Base-by-base conservation (phyloP, 805 yeast species). In the Teunomyces funiuensis region DNA sequence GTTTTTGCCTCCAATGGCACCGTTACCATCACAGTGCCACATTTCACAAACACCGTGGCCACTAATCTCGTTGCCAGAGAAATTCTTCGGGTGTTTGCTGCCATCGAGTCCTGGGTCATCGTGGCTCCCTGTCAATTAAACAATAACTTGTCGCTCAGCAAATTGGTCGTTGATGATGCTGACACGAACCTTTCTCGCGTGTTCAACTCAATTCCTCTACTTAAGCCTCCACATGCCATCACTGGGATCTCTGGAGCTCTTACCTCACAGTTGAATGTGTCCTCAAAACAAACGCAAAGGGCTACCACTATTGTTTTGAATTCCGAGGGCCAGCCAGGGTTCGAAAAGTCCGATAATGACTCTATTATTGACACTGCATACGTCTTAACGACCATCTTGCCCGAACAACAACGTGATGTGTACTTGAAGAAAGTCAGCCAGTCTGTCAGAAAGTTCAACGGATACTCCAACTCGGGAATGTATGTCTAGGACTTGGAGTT, bases 281-380 rank as follows among this genome's bases (percentile, higher is more conserved):
- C 17, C n/a, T n/a, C 15, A 19, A 19, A 19, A 22, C 25, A 22
- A 29, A 15, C 4, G 28, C 37, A 6, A 39, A 36, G 5, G 31
- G 36, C 43, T 7, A 46, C 46, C 6, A 50, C 46, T 8, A 52
- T 73, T 33, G 62, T 62, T 3, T 60, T 77, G 33, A 79, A 80
- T 45, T 73, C 84, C 30, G 86, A 81, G 58, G 87, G 87, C 4
- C 81, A 77, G 15, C 65, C 74, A 2, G 84, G 83, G 2, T 79
- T 66, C 55, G 85, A 81, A 47, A 80, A 76, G 49, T 57, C 79
- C 7, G 73, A 71, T 44, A 55, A 57, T 6, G 77, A 74, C 46
- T 54, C 73, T 6, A 48, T 74, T 11, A 47, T 69, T 28, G 78
- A 71, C 40, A 58, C 50, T 5, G 52, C 50, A 7, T 43, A 40